Percentiles rank a stretch among this genome's conserved stretches.
Evolutionary conservation across 108 stramenopile species (phyloP).

Genomic region (Cylindrotheca closterium): DNA sequence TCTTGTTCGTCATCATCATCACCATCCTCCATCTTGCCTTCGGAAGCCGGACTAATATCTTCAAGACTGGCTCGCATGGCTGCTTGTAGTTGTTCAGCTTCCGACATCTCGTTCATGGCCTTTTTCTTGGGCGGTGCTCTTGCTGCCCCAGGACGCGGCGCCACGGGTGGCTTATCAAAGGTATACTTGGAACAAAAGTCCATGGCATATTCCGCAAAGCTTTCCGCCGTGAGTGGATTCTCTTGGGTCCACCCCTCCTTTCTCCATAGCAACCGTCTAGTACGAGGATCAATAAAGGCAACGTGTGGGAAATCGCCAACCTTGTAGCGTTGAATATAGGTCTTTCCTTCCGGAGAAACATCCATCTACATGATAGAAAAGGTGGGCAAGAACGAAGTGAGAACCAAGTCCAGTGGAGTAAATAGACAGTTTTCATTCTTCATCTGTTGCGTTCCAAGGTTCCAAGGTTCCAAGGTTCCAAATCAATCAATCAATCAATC

Average conservation of each 20-base stretch:
- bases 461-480: too few relatives aligned
- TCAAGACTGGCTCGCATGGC: conserved; percentile 83
- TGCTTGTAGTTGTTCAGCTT: conserved; percentile 85
- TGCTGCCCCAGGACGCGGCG: conserved; percentile 38
- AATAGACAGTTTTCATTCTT: too few relatives aligned
- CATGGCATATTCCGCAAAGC: conserved; percentile 81
- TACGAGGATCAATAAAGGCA: conserved; percentile 91
- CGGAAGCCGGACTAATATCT: conserved; percentile 15
- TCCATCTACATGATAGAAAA: conserved; percentile 42
- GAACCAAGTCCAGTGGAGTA: too few relatives aligned
- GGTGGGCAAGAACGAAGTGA: too few relatives aligned
- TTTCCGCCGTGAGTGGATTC: conserved; percentile 74
- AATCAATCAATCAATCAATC: too few relatives aligned
- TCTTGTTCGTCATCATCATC: conserved; percentile 30
- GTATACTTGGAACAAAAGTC: conserved; percentile 90
- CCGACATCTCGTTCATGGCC: conserved; percentile 53
- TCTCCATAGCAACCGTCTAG: conserved; percentile 80
- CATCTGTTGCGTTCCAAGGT: too few relatives aligned
- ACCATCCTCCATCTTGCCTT: conserved; percentile 26
- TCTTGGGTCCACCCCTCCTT: conserved; percentile 91
- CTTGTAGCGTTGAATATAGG: conserved; percentile 82
- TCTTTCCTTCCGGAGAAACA: conserved; percentile 61
- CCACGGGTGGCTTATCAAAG: conserved; percentile 71
- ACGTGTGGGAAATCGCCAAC: conserved; percentile 85
- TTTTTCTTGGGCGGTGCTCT: conserved; percentile 18